Conservation (phyloP, 805 yeast species). For the Wickerhamiella bombiphila region DNA sequence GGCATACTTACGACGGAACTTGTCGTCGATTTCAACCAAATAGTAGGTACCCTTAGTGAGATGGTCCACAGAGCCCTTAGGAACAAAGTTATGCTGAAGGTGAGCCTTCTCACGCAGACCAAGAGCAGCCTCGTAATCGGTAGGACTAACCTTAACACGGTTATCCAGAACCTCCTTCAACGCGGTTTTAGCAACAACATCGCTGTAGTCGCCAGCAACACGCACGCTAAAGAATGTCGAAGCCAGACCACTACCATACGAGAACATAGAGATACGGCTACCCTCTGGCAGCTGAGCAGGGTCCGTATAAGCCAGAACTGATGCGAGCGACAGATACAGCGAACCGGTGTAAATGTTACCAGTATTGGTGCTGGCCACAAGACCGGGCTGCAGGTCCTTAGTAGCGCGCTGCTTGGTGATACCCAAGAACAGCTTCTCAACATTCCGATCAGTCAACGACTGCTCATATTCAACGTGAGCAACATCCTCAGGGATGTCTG, state of each 20-base stretch:
- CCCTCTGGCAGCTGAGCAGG: constrained; percentile 50
- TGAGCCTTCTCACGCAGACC: constrained; percentile 82
- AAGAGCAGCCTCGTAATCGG: constrained; percentile 67
- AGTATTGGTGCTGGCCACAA: constrained; percentile 83
- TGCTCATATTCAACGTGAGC: constrained; percentile 53
- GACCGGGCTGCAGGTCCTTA: constrained; percentile 62
- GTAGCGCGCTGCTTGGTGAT: constrained; percentile 55
- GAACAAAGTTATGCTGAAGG: constrained; percentile 62
- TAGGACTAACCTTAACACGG: constrained; percentile 58
- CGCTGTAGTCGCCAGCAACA: constrained; percentile 66
- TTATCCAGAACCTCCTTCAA: constrained; percentile 50
- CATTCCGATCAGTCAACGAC: constrained; percentile 59
- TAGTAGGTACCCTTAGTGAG: constrained; percentile 69
- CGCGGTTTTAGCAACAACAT: constrained; percentile 35
- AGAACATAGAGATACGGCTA: constrained; percentile 82
- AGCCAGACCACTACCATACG: constrained; percentile 97
- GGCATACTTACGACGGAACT: constrained; percentile 70
- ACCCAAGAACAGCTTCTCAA: constrained; percentile 76
- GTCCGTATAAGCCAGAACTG: constrained; percentile 63
- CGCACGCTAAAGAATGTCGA: constrained; percentile 69
- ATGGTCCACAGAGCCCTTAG: constrained; percentile 63
- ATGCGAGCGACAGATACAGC: constrained; percentile 72
- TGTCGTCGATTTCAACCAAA: constrained; percentile 70
- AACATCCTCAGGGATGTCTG: constrained; percentile 36
- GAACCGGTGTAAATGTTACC: constrained; percentile 98